Evolutionary conservation across 352 stramenopile species (phyloP).

Genomic region (Globisporangium alternatum): DNA sequence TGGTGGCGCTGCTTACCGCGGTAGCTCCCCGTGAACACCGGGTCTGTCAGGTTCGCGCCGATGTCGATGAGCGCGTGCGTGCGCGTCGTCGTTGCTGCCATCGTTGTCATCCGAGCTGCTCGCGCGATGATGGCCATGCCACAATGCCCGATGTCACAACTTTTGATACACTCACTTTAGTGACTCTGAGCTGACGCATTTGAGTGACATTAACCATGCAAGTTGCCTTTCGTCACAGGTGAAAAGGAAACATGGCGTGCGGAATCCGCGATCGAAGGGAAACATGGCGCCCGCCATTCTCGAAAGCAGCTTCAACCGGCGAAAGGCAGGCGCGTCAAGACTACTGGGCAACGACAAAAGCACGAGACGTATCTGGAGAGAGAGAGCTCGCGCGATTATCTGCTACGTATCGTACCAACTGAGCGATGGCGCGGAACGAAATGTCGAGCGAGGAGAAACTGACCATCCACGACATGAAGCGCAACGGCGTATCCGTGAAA

Average conservation of each 20-base stretch:
- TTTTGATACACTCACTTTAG: conserved; percentile 5
- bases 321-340: not conserved
- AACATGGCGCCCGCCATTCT: not conserved
- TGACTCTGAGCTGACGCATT: not conserved
- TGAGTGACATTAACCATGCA: not conserved
- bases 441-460: conserved; percentile 34
- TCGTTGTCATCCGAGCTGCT: conserved; percentile 10
- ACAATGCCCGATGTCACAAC: not conserved
- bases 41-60: conserved; percentile 93
- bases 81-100: not conserved
- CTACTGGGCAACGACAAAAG: not conserved
- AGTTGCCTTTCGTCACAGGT: conserved; percentile 5
- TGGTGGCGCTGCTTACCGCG: conserved; percentile 87
- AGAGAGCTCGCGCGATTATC: not conserved
- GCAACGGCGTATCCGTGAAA: conserved; percentile 30
- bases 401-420: conserved; percentile 2
- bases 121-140: not conserved
- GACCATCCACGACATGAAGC: conserved; percentile 38
- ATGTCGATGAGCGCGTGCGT: conserved; percentile 84
- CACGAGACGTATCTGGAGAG: not conserved
- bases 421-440: conserved; percentile 37
- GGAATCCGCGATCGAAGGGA: conserved; percentile 3
- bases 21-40: conserved; percentile 90
- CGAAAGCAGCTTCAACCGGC: conserved; percentile 1
- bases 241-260: conserved; percentile 15